These are phyloP conservation scores for Phytophthora uliginosa DNA, from an alignment of 352 stramenopile genomes.

Conservation along the genomic window DNA sequence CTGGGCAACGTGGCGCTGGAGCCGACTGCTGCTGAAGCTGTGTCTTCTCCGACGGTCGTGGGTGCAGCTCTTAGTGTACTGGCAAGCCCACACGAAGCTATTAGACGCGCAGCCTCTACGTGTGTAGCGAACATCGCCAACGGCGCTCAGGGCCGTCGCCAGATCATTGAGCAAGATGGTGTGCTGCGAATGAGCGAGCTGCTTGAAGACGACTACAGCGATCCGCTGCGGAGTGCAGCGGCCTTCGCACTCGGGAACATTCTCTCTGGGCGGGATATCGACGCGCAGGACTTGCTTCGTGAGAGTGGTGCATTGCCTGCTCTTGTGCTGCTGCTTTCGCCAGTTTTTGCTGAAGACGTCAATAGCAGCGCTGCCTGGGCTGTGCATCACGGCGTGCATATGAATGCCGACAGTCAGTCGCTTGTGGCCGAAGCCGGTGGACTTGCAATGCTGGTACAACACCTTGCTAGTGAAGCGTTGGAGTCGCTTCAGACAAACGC, in stretches of 20 bases:
- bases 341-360: slow-evolving; percentile 72
- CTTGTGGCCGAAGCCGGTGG: slow-evolving; percentile 70
- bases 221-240: slow-evolving; percentile 61
- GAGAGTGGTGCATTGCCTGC: slow-evolving; percentile 65
- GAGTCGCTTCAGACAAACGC: slow-evolving; percentile 79
- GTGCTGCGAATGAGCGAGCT: slow-evolving; percentile 54
- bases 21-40: slow-evolving; percentile 25
- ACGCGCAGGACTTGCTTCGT: slow-evolving; percentile 64
- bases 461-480: slow-evolving; percentile 43
- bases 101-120: slow-evolving; percentile 62
- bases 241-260: slow-evolving; percentile 81
- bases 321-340: slow-evolving; percentile 73
- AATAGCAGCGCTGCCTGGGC: slow-evolving; percentile 80
- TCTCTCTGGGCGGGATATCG: slow-evolving; percentile 64
- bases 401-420: slow-evolving; percentile 72
- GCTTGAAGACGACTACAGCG: slow-evolving; percentile 62
- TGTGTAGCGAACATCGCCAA: slow-evolving; percentile 70
- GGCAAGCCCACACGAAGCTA: slow-evolving; percentile 64
- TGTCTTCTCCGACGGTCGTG: slow-evolving; percentile 53
- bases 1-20: slow-evolving; percentile 78
- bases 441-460: slow-evolving; percentile 66
- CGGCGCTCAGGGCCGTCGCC: slow-evolving; percentile 43
- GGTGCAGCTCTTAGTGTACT: slow-evolving; percentile 55
- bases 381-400: slow-evolving; percentile 73
- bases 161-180: slow-evolving; percentile 59